Conservation (phyloP, 768 basidiomycete species). For the Mycena leptocephala region DNA sequence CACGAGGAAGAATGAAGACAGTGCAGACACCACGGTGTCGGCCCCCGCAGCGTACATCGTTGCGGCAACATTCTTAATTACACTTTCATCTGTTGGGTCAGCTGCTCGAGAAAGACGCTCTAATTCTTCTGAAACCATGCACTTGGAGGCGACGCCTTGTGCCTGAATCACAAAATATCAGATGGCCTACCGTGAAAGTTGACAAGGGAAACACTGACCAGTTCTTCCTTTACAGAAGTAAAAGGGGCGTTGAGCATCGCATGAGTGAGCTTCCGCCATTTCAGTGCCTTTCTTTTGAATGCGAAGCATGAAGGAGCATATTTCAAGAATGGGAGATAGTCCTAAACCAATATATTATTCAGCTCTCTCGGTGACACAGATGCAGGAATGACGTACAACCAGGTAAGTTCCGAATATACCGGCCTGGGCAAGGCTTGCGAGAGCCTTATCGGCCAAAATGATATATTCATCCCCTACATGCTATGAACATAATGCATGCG, state of each 20-base stretch:
- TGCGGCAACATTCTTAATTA: slow-evolving; percentile 60
- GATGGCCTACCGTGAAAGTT: neutral
- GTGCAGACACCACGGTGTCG: slow-evolving; percentile 56
- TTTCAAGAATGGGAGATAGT: slow-evolving; percentile 54
- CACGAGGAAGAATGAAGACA: slow-evolving; percentile 57
- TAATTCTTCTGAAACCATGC: slow-evolving; percentile 56
- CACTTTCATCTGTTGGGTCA: slow-evolving; percentile 50
- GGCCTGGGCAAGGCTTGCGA: slow-evolving; percentile 53
- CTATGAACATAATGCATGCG: neutral
- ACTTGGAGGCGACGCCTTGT: slow-evolving; percentile 48
- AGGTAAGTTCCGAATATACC: slow-evolving; percentile 62
- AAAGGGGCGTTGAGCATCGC: slow-evolving; percentile 60
- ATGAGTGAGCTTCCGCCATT: slow-evolving; percentile 50
- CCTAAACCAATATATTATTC: slow-evolving; percentile 35
- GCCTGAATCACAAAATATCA: slow-evolving; percentile 34
- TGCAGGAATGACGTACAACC: slow-evolving; percentile 48
- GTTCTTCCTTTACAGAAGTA: slow-evolving; percentile 53
- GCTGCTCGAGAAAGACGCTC: slow-evolving; percentile 42
- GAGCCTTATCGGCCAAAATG: slow-evolving; percentile 56
- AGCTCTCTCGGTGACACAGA: neutral
- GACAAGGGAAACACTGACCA: slow-evolving; percentile 42
- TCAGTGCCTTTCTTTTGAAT: slow-evolving; percentile 57
- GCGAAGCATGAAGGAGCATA: slow-evolving; percentile 60
- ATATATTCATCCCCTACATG: slow-evolving; percentile 55
- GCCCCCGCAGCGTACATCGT: slow-evolving; percentile 59